These are phyloP conservation scores for Colletotrichum lindemuthianum DNA, from an alignment of 2,329 filamentous ascomycete genomes.

Conservation along the genomic window DNA sequence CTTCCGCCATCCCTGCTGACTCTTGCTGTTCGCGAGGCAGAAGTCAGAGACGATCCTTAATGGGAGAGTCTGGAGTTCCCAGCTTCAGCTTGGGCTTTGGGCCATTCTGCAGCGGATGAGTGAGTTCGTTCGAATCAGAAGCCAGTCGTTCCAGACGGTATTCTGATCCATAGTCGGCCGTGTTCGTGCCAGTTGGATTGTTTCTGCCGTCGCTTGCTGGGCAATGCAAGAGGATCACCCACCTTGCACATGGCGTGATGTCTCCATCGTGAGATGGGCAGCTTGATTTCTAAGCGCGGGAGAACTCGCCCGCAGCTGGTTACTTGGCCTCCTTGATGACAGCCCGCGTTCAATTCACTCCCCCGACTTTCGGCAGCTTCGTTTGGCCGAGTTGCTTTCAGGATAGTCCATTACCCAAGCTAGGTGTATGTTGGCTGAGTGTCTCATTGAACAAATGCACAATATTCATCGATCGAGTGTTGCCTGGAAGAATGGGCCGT, in stretches of 20 bases:
- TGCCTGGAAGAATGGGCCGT: no score
- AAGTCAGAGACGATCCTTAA: background rate
- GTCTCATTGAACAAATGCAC: no score
- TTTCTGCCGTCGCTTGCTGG: background rate
- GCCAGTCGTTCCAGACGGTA: conserved; percentile 17
- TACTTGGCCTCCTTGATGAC: background rate
- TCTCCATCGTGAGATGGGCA: background rate
- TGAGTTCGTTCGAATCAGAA: conserved; percentile 5
- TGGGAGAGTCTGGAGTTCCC: background rate
- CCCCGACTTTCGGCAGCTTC: no score
- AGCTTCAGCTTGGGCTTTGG: background rate
- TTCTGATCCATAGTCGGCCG: background rate
- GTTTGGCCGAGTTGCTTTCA: no score
- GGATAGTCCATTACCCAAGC: no score
- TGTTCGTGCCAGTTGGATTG: background rate
- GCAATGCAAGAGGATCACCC: background rate
- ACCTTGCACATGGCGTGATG: background rate
- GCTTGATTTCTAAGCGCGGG: conserved; percentile 19
- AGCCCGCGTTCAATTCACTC: no score
- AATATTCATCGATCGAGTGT: no score
- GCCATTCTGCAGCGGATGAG: conserved; percentile 10
- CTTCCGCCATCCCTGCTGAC: no score
- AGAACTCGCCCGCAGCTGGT: background rate
- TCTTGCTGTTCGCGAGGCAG: background rate
- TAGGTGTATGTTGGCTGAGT: no score